Evolutionary conservation across 371 early-diverging fungal species (phyloP), one percentile per base, ranked within the genome.

Genomic region (Rozella allomycis): DNA sequence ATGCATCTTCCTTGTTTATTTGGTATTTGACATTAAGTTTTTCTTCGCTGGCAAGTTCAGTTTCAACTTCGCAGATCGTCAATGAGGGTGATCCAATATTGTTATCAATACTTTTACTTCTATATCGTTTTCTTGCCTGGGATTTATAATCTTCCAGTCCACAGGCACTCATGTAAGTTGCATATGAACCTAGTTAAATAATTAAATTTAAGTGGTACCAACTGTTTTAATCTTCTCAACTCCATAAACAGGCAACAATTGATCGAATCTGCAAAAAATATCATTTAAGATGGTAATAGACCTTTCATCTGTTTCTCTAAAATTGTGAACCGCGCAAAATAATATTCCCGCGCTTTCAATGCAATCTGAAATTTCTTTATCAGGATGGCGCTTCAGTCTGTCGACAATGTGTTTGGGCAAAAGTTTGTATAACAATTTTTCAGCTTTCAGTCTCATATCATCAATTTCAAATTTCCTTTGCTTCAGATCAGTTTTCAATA

Each of bases 191-290:
- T 43, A 17, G 26, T 10, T 20, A n/a, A 32, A 3, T 3, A 13
- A 0, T 22, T 6, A 37, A 10, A 2, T 31, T 16, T 11, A 7
- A 4, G 4, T 10, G 8, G 11, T 38, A 31, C 49, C 50, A 7
- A 50, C 50, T 3, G 51, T 50, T 25, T 50, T 50, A 29, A 50
- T 50, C 31, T 50, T 50, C 20, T 52, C 52, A 19, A 50, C 40
- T 12, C 41, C 43, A 5, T 31, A 32, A 10, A 25, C 21, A 12
- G 17, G 17, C 16, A 39, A 37, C 31, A 40, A 27, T 28, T 40
- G 35, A 33, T 50, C 51, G 11, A 50, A 27, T 20, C 42, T 42
- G 31, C 46, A 50, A n/a, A 50, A 44, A 17, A 50, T 34, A 30
- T 50, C 51, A 33, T 50, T 50, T 23, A 50, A 32, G 20, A 54